Base-by-base conservation (phyloP, 2,329 filamentous ascomycete genomes). In the Neofusicoccum parvum region DNA sequence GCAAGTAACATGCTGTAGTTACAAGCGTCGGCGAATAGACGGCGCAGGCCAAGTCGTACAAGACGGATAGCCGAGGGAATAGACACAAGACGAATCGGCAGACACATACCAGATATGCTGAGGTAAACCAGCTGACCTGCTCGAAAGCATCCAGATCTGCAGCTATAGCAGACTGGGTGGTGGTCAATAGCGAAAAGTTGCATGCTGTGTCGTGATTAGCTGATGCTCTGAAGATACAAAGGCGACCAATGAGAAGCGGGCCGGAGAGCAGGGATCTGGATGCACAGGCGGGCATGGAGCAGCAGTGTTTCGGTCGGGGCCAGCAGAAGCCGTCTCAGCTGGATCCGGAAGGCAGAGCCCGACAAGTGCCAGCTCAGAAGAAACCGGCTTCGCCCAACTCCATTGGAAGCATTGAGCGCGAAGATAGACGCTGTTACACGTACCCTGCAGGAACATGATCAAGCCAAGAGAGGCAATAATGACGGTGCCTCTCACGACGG, bases 171-270 rank as follows among this genome's bases (percentile, higher is more conserved):
- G 89, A 91, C 78, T 95, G 92, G 1, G 90, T 91, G 65, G 92
- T 94, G 5, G 91, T 91, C 73, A 96, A 88, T 70, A 92, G 88
- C 12, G 89, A 92, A 78, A 94, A 92, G 72, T 95, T 95, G 68
- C 86, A 83, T 15, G 84, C 83, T 84, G 43, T 54, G 53, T 59
- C 51, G 50, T 34, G 27, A 63, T 64, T 53, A 66, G 45, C n/a
- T 48, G 48, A 2, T 43, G 48, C n/a, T 51, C 43, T 17, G 32
- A 12, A 17, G 41, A 43, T 1, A n/a, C 11, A 34, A 12, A 15
- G 11, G 32, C 32, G 51, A 43, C 50, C 51, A 60, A 54, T 48
- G 15, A 15, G 17, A 45, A 32, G 39, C 14, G 48, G 6, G 60
- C 11, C 20, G 32, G 14, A 23, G 17, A 11, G 53, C 58, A 49